Base-by-base conservation (phyloP, 2,329 filamentous ascomycete genomes). In the Fusarium sp. region DNA sequence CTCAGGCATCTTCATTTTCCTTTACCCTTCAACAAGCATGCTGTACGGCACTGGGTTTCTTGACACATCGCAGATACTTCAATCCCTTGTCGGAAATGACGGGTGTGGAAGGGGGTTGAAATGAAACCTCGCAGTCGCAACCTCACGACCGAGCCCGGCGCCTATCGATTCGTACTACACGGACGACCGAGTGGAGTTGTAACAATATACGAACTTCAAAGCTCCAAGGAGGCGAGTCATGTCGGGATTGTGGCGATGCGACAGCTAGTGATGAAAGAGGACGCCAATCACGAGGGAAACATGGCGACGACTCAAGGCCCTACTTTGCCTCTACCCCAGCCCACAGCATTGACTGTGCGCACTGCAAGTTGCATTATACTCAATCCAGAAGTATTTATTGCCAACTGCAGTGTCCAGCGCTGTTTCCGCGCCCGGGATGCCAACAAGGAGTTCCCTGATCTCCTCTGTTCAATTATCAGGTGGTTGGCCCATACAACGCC, bases 211-310 rank as follows among this genome's bases (percentile, higher is more conserved):
- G 1, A 52, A 9, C 47, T 29, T n/a, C 2, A 16, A 52, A 14
- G 18, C 18, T 6, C 11, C 10, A 14, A n/a, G 9, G 10, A n/a
- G 27, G 11, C 20, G 27, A 14, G 20, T 2, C 10, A 20, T 2
- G 2, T 10, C 47, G 27, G 18, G 25, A 29, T 29, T 3, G 16
- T 11, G 16, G 9, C 9, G 25, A 27, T 27, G 42, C 16, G 42
- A 4, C 5, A n/a, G 9, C 47, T 1, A n/a, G 2, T 6, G 4
- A 52, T 52, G 45, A 5, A 27, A 2, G 0, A 1, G 25, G 9
- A 29, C 25, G 10, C 3, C 10, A 7, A 52, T 52, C 5, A 29
- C 25, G 25, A 52, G 5, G 1, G 25, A 11, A 52, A 29, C 25
- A 1, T 14, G 16, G 14, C 14, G 14, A 16, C 27, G 45, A 29